Conservation (phyloP, 352 stramenopile species). For the Phytophthora aleatoria region DNA sequence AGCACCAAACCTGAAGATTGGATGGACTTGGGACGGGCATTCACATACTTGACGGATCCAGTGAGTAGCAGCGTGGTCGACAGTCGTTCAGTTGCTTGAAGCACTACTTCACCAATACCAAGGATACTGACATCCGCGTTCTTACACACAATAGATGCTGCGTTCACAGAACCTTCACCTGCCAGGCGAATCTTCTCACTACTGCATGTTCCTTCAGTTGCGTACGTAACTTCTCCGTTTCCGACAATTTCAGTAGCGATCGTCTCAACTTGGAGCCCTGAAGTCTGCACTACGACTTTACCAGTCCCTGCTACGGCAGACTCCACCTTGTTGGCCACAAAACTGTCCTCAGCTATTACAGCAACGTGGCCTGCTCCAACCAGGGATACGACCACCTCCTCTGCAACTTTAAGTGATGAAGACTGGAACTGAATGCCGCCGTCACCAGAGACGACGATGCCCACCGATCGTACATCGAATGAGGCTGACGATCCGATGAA, state of each 20-base stretch:
- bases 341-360: slow-evolving; percentile 27
- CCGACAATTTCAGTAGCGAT: slow-evolving; percentile 34
- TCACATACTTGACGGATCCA: slow-evolving; percentile 43
- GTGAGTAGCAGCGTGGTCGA: slow-evolving; percentile 34
- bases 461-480: slow-evolving; percentile 20
- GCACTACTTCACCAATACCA: slow-evolving; percentile 42
- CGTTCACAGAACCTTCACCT: slow-evolving; percentile 43
- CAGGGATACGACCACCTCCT: slow-evolving; percentile 20
- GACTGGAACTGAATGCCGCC: slow-evolving; percentile 38
- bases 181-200: slow-evolving; percentile 36
- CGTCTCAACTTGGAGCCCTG: slow-evolving; percentile 8
- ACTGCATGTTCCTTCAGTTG: slow-evolving; percentile 34
- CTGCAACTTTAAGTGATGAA: slow-evolving; percentile 28
- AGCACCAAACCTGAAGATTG: slow-evolving; percentile 29
- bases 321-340: slow-evolving; percentile 27
- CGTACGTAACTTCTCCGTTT: slow-evolving; percentile 45
- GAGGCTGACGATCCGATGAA: slow-evolving; percentile 12
- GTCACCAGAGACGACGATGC: slow-evolving; percentile 25
- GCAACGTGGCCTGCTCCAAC: slow-evolving; percentile 27
- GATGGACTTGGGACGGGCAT: slow-evolving; percentile 38
- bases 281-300: slow-evolving; percentile 39
- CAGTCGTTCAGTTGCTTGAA: slow-evolving; percentile 50
- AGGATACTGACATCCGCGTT: slow-evolving; percentile 47
- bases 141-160: slow-evolving; percentile 48
- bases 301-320: slow-evolving; percentile 36